A percentile compares a stretch with the other conserved stretches of the same genome.
phyloP scores from a whole-genome alignment of 257 asterid species.

The Solanum corneliomulleri region DNA sequence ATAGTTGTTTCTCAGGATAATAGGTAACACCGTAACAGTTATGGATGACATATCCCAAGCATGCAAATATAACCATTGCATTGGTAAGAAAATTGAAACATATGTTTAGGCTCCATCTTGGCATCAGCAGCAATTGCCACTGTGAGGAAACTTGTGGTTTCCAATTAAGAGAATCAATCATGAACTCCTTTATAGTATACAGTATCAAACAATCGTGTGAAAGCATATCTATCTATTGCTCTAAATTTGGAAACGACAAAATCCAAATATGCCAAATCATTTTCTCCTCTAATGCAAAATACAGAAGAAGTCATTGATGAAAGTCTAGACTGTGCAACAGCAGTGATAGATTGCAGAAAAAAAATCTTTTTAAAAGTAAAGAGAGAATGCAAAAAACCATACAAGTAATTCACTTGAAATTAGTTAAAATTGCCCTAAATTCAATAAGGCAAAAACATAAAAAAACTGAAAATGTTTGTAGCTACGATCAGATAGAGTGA shows the following conservation, averaged over 20 bases:
- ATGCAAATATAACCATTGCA: background rate
- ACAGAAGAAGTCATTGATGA: background rate
- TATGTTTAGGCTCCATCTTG: background rate
- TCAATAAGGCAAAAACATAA: background rate
- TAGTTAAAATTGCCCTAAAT: background rate
- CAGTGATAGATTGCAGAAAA: background rate
- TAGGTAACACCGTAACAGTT: background rate
- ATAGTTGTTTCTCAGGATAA: background rate
- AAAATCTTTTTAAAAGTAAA: background rate
- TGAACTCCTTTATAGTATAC: background rate
- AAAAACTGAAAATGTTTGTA: background rate
- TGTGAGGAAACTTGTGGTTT: background rate
- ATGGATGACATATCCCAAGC: background rate
- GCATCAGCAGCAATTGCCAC: background rate
- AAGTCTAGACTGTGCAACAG: background rate
- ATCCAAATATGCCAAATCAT: background rate
- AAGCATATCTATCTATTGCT: background rate
- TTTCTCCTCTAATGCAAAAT: background rate
- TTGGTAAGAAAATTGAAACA: background rate
- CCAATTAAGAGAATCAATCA: background rate
- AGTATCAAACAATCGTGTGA: background rate
- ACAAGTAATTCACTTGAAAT: background rate
- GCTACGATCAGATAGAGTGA: background rate
- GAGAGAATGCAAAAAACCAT: background rate
- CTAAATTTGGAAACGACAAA: background rate